These are phyloP conservation scores for Boletus huronensis DNA, from an alignment of 768 basidiomycete genomes.

Conservation along the genomic window DNA sequence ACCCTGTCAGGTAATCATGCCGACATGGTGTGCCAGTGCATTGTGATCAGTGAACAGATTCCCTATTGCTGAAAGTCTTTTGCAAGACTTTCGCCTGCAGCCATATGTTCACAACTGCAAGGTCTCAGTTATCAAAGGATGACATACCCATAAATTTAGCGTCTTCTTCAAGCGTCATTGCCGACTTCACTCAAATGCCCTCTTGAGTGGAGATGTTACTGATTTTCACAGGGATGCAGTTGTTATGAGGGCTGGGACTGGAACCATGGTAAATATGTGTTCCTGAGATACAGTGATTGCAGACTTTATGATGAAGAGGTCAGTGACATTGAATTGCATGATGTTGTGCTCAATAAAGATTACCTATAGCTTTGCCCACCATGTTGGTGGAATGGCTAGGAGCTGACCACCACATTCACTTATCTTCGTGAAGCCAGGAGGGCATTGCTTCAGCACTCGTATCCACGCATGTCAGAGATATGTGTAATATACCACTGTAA, in stretches of 20 bases:
- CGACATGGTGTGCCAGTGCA: neutral
- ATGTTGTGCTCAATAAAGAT: neutral
- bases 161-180: conserved; percentile 11
- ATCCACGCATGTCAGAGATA: neutral
- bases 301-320: too few relatives aligned
- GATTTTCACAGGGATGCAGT: conserved; percentile 1
- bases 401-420: neutral
- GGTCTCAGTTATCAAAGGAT: neutral
- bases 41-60: neutral
- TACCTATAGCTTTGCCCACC: neutral
- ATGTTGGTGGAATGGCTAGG: neutral
- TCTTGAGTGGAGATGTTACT: neutral
- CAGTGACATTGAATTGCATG: neutral
- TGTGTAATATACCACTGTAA: too few relatives aligned
- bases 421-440: neutral
- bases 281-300: too few relatives aligned
- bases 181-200: neutral
- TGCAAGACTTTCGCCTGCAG: conserved; percentile 3
- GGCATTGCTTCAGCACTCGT: neutral
- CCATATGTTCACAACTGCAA: conserved; percentile 11
- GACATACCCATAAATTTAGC: conserved; percentile 1
- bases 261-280: too few relatives aligned
- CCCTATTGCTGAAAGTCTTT: conserved; percentile 2
- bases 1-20: conserved; percentile 1
- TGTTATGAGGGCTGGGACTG: conserved; percentile 2